Conservation (phyloP, 2,329 filamentous ascomycete genomes). For the Teratosphaeria gauchensis region DNA sequence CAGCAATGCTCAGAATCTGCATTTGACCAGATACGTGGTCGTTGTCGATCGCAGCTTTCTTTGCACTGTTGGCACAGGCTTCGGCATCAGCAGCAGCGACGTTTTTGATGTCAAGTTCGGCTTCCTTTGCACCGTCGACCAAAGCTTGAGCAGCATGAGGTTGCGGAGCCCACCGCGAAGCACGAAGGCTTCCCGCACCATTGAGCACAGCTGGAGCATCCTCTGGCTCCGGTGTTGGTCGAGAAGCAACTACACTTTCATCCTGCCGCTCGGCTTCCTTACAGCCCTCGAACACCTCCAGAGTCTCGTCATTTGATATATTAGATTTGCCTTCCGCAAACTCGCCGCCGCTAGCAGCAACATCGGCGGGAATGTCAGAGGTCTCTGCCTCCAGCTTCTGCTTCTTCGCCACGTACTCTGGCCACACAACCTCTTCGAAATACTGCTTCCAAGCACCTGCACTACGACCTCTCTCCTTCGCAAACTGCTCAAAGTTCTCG, state of each 20-base stretch:
- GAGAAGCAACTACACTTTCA: neutral
- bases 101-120: neutral
- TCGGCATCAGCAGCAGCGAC: neutral
- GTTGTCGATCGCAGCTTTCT: neutral
- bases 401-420: constrained; percentile 8
- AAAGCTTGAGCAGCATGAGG: neutral
- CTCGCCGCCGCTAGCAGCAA: neutral
- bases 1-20: neutral
- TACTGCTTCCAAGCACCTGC: constrained; percentile 12
- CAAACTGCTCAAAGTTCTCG: constrained; percentile 8
- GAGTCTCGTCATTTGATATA: neutral
- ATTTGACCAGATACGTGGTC: neutral
- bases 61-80: no score
- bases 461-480: constrained; percentile 3
- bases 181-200: neutral
- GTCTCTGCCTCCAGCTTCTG: neutral
- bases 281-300: neutral
- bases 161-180: neutral
- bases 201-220: neutral
- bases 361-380: neutral
- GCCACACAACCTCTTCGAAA: constrained; percentile 15
- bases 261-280: neutral
- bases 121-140: neutral
- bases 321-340: neutral
- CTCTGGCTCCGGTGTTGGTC: neutral